Conservation (phyloP, 225 moss, liverwort and hornwort genomes). For the Takakia lepidozioides region DNA sequence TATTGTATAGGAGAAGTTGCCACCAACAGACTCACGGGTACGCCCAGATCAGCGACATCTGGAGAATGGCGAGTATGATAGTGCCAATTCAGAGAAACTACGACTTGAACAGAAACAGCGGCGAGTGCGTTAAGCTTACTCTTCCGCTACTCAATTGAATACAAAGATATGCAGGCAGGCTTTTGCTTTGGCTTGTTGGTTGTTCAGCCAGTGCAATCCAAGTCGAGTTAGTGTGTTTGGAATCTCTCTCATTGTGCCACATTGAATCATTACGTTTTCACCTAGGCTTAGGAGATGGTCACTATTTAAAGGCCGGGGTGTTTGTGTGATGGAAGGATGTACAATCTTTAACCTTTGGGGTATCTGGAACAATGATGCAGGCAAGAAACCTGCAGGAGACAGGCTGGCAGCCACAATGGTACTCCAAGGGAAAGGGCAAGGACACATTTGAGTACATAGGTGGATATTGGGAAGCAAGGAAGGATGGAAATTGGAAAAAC, state of each 20-base stretch:
- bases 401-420: conserved; percentile 98
- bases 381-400: conserved; percentile 83
- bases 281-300: too few species aligned
- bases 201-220: too few species aligned
- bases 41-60: conserved; percentile 91
- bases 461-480: conserved; percentile 98
- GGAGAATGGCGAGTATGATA: conserved; percentile 93
- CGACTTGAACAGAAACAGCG: conserved; percentile 93
- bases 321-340: too few species aligned
- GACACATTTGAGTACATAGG: conserved; percentile 79
- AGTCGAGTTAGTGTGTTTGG: too few species aligned
- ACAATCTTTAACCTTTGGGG: too few species aligned
- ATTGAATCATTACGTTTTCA: too few species aligned
- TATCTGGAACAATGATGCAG: too few species aligned
- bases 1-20: conserved; percentile 68
- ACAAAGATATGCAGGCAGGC: too few species aligned
- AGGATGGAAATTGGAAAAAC: conserved; percentile 71
- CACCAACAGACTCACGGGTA: conserved; percentile 93
- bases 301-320: too few species aligned
- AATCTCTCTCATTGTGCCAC: too few species aligned
- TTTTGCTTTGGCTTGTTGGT: too few species aligned
- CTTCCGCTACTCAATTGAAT: too few species aligned
- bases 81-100: conserved; percentile 78
- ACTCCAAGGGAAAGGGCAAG: conserved; percentile 77
- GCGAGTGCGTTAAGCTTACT: conserved; percentile 61